These are phyloP conservation scores for Moesziomyces antarcticus DNA, from an alignment of 1,284 basidiomycete genomes.

Conservation along the genomic window DNA sequence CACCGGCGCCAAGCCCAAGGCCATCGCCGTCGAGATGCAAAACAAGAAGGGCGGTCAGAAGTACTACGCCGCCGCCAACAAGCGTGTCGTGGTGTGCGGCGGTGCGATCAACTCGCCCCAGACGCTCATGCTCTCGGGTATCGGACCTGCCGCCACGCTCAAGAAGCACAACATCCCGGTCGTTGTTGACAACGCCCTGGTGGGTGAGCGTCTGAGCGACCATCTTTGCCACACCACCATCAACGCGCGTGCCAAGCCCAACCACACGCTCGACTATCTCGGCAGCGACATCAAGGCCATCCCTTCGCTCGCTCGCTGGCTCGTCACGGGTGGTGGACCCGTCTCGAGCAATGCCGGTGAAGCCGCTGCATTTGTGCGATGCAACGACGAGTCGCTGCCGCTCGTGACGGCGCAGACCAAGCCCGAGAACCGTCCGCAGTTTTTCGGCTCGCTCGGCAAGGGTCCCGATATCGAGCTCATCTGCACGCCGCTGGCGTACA, in stretches of 20 bases:
- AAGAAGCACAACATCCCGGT: slow-evolving; percentile 45
- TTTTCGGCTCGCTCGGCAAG: slow-evolving; percentile 52
- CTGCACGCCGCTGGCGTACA: slow-evolving; percentile 40
- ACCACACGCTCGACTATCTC: slow-evolving; percentile 46
- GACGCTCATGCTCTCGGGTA: slow-evolving; percentile 78
- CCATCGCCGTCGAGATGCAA: slow-evolving; percentile 54
- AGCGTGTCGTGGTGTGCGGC: slow-evolving; percentile 72
- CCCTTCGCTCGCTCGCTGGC: slow-evolving; percentile 33
- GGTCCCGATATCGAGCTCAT: slow-evolving; percentile 67
- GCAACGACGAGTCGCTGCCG: slow-evolving; percentile 63
- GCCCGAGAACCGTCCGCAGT: slow-evolving; percentile 48
- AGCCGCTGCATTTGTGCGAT: slow-evolving; percentile 65
- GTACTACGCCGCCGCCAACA: slow-evolving; percentile 44
- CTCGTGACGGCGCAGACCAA: slow-evolving; percentile 35
- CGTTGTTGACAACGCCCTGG: slow-evolving; percentile 40
- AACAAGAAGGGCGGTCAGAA: slow-evolving; percentile 35
- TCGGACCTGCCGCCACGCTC: slow-evolving; percentile 69
- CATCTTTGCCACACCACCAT: slow-evolving; percentile 52
- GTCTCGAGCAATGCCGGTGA: slow-evolving; percentile 56
- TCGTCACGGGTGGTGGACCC: slow-evolving; percentile 50
- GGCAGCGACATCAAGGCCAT: slow-evolving; percentile 32
- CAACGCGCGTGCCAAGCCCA: slow-evolving; percentile 31
- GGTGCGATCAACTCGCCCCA: slow-evolving; percentile 69
- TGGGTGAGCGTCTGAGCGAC: slow-evolving; percentile 59
- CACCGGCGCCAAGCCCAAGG: slow-evolving; percentile 39